Evolutionary conservation across 768 basidiomycete species (phyloP), one percentile per base, ranked within the genome.

Genomic region (Leccinum obscurum): DNA sequence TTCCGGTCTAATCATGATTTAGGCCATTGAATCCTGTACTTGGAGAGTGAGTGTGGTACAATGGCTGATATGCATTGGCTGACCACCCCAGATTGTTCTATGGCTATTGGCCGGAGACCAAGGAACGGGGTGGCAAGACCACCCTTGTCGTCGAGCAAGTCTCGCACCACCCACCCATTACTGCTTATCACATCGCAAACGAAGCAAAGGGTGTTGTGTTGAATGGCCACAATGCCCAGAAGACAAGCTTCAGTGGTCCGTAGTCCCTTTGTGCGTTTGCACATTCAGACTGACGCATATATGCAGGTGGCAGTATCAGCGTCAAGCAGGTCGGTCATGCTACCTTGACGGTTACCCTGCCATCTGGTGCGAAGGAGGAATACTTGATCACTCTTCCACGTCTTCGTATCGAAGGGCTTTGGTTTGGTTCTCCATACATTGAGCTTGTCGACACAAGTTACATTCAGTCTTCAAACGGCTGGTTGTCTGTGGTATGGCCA

Each of bases 261-360:
- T 75, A 24, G 28, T 17, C 32, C 20, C 48, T 32, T 39, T 54
- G 37, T 41, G n/a, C 46, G 46, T 14, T 50, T 48, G 15, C 39
- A 20, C 58, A 20, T 39, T 48, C 26, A 53, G 17, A 49, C 53
- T 66, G 32, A 65, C 28, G 15, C 55, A 17, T 41, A 32, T 44
- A 22, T 32, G 50, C 68, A 87, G 86, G 79, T 62, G 88, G 88
- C 20, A 84, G 85, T 54, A 88, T 90, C 64, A 87, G 85, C 75
- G 96, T 99, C 56, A 94, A 92, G 76, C 96, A 99, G 75, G 90
- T 96, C 65, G 96, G 96, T 1, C 96, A 98, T 69, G 96, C 95
- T 1, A 76, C 90, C 28, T 79, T 99, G 32, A 90, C 86, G 4
- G 82, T 95, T 54, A 76, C 81, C 35, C 75, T 86, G 14, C 79